These are phyloP conservation scores for Lithocarpus polystachyus DNA, from an alignment of 306 rosid species.

Conservation along the genomic window DNA sequence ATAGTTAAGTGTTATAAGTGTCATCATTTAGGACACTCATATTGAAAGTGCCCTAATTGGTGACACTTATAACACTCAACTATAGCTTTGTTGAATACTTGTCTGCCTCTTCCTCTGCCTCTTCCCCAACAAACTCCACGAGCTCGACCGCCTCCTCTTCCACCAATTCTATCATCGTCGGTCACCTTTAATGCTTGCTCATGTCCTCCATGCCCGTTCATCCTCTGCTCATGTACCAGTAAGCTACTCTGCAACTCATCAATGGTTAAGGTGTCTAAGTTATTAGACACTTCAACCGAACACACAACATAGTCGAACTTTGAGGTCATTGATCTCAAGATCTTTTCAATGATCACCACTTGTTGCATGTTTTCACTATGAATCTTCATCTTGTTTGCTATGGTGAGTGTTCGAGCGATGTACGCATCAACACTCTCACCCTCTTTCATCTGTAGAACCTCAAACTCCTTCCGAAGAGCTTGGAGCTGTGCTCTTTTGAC, in stretches of 20 bases:
- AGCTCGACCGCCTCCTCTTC: neutral
- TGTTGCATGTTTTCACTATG: neutral
- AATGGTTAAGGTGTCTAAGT: neutral
- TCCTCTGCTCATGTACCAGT: neutral
- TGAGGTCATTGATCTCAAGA: neutral
- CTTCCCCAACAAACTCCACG: neutral
- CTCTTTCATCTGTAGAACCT: neutral
- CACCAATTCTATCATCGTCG: neutral
- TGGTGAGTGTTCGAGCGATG: neutral
- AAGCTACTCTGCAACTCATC: neutral
- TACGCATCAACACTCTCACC: neutral
- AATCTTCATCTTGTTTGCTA: slow-evolving; percentile 1
- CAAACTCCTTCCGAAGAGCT: neutral
- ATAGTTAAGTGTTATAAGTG: too few relatives aligned
- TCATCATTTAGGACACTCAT: slow-evolving; percentile 7
- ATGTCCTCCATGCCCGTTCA: neutral
- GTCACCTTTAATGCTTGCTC: neutral
- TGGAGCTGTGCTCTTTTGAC: neutral
- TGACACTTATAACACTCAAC: slow-evolving; percentile 1
- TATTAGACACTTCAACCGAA: neutral
- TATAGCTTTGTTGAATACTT: neutral
- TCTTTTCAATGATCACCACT: neutral
- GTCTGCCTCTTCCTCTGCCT: neutral
- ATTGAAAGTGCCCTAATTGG: neutral
- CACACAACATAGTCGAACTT: neutral